A percentile compares a stretch with the other conserved stretches of the same genome.
These are phyloP conservation scores for Clausena lansium DNA, from an alignment of 345 rosid genomes.

Conservation along the genomic window DNA sequence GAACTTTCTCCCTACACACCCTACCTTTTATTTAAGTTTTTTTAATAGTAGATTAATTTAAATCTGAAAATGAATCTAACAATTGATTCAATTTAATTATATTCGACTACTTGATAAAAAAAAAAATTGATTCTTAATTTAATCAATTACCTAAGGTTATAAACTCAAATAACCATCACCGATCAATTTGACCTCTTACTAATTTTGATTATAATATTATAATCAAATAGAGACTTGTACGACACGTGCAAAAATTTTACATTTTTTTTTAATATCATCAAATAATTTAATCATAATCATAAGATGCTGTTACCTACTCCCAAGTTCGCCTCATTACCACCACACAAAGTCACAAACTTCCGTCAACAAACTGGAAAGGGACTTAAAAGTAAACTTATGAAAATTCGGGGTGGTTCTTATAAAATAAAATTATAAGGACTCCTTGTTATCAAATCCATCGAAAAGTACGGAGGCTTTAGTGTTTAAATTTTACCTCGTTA, in stretches of 20 bases:
- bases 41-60: not conserved
- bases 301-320: slow-evolving; percentile 10
- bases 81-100: not conserved
- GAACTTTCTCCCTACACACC: not conserved
- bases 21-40: not conserved
- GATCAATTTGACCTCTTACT: no score
- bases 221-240: no score
- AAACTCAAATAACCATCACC: no score
- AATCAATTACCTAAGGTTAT: no score
- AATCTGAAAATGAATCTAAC: not conserved
- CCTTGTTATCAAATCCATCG: slow-evolving; percentile 9
- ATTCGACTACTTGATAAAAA: no score
- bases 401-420: not conserved
- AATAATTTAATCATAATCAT: no score
- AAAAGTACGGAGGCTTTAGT: slow-evolving; percentile 24
- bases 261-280: no score
- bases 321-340: not conserved
- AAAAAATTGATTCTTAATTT: no score
- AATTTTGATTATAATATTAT: no score
- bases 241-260: no score
- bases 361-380: not conserved
- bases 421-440: slow-evolving; percentile 22
- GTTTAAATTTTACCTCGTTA: not conserved
- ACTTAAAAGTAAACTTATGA: not conserved
- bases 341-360: not conserved